Conservation (phyloP, 345 rosid species). For the Toxicodendron radicans region DNA sequence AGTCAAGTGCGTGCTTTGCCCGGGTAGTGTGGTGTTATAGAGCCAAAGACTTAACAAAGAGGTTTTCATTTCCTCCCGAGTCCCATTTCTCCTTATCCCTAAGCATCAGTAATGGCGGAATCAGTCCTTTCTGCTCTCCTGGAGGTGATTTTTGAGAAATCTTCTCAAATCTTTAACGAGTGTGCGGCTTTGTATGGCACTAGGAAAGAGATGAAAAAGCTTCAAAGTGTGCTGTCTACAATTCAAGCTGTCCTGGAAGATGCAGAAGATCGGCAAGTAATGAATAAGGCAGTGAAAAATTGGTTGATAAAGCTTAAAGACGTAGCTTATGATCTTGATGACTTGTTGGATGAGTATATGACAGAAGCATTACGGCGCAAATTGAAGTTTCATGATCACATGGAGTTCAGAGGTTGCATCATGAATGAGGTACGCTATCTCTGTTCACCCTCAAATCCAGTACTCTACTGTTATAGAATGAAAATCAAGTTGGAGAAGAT, state of each 20-base stretch:
- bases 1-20: no score
- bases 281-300: conserved; percentile 2
- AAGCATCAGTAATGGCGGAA: background rate
- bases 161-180: background rate
- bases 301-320: conserved; percentile 18
- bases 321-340: conserved; percentile 14
- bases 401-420: background rate
- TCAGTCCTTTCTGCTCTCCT: background rate
- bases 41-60: background rate
- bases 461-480: background rate
- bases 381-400: background rate
- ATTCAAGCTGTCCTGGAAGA: conserved; percentile 22
- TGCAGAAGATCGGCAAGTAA: conserved; percentile 20
- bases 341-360: conserved; percentile 4
- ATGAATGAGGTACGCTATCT: background rate
- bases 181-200: background rate
- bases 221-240: background rate
- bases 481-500: background rate
- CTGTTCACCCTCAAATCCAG: background rate
- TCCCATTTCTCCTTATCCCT: no score
- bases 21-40: background rate
- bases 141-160: background rate
- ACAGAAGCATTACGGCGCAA: background rate
- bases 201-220: background rate
- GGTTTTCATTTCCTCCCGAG: background rate